Base-by-base conservation (phyloP, 2,329 filamentous ascomycete species). In the Penicillium sp. region DNA sequence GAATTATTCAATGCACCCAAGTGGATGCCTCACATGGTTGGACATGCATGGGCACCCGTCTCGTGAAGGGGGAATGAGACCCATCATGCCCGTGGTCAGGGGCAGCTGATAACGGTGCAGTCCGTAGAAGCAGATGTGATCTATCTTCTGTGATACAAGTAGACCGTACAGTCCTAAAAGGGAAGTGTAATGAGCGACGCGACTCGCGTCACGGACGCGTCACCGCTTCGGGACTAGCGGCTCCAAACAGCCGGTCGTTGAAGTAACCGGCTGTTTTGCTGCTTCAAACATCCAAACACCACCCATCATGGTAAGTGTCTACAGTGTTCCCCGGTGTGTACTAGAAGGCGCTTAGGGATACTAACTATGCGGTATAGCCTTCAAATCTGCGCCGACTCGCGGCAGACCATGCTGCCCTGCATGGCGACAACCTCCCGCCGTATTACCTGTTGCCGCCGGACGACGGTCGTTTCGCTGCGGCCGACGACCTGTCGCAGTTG, bases 391-490 rank as follows among this genome's bases (percentile, higher is more conserved):
- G 82, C 50, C 81, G 83, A 54, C 78, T 86, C 36, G 81, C 81
- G 25, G 75, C 77, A 55, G 83, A 86, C 66, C 82, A 85, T 65
- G 76, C 77, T 54, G 76, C 77, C 16, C 73, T 86, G 11, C 80
- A 82, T 60, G 78, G 74, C 51, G 68, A 75, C 22, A 75, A 75
- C 8, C 76, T 85, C 1, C 83, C 83, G 16, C 83, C 82, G 28
- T 82, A 85, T 65, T 86, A 84, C 67, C 75, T 86, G 51, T 82
- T 84, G 58, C 76, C 79, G 2, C 69, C 76, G 2, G 63, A 67
- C 27, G 67, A 70, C 46, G 57, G 41, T 9, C 50, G 44, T 11
- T 48, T 64, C 57, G 58, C 62, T 39, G 44, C 36, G 38, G 61
- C 68, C 39, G 80, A 83, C 55, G 81, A 84, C 56, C 73, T 86